Base-by-base conservation (phyloP, 2,329 filamentous ascomycete genomes). In the Sordariomycetes sp. region DNA sequence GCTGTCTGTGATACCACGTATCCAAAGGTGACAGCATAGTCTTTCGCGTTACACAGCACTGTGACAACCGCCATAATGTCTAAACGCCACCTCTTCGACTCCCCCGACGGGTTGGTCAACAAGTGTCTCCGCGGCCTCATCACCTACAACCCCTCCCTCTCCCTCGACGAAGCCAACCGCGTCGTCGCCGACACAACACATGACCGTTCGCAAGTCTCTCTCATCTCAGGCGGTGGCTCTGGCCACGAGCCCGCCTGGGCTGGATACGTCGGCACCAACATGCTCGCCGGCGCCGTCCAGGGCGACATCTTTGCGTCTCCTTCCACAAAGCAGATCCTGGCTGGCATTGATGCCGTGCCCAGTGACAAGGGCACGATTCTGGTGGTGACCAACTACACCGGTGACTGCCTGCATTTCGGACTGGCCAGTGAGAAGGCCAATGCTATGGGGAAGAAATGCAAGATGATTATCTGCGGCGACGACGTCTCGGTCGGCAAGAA, bases 291-390 rank as follows among this genome's bases (percentile, higher is more conserved):
- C 5, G 68, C 74, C 5, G 75, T 75, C 5, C 66, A 64, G 4
- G 76, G 76, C 28, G 72, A 78, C 46, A 70, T 81, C 42, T 81
- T 81, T 42, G 75, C 76, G 12, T 74, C 68, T 6, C 76, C 76
- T 1, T 75, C 70, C 38, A 75, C 75, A 9, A 73, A 71, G 39
- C 76, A 81, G 53, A 75, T 81, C 36, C 51, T 77, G 8, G 67
- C 74, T 2, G 75, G 66, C 6, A 66, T 80, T 26, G 66, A 70
- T 33, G 61, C 63, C 30, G 69, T 66, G 9, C 71, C 66, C n/a
- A 75, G 62, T 19, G 59, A 64, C 21, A 59, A 58, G 45, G 75
- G 75, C 24, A 70, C 68, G 3, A 68, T 80, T 31, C 57, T 80
- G 2, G 68, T 80, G 32, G 68, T 79, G 39, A 78, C 72, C 30